phyloP scores from a whole-genome alignment of 1,139 yeast genomes.

The Torulaspora pretoriensis region DNA sequence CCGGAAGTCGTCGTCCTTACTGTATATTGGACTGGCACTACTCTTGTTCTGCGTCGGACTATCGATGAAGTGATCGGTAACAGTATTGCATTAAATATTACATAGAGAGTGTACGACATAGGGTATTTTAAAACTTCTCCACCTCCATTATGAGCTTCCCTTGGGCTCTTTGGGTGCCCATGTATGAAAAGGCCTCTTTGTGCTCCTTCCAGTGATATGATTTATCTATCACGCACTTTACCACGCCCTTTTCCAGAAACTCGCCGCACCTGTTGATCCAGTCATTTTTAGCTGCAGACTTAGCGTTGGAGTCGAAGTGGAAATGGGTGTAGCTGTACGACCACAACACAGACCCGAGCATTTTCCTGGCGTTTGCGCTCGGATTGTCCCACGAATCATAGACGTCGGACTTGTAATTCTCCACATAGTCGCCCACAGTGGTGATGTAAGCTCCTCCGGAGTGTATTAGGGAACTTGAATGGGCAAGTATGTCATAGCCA shows the following conservation, averaged over 20 bases:
- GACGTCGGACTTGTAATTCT: conserved; percentile 37
- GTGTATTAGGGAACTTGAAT: conserved; percentile 36
- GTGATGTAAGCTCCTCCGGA: conserved; percentile 48
- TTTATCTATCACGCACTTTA: conserved; percentile 49
- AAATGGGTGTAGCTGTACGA: conserved; percentile 38
- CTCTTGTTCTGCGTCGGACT: conserved; percentile 34
- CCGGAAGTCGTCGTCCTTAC: conserved; percentile 24
- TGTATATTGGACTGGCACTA: conserved; percentile 35
- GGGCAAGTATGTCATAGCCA: conserved; percentile 39
- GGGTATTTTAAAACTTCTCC: conserved; percentile 35
- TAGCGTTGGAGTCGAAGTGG: conserved; percentile 35
- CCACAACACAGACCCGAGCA: conserved; percentile 37
- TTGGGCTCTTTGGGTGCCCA: conserved; percentile 50
- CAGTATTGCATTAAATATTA: conserved; percentile 7
- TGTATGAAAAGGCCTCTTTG: conserved; percentile 48
- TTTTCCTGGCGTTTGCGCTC: conserved; percentile 39
- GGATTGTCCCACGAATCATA: conserved; percentile 39
- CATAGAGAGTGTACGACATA: conserved; percentile 7
- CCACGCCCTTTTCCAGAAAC: conserved; percentile 42
- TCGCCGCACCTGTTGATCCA: conserved; percentile 40
- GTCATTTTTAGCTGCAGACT: conserved; percentile 28
- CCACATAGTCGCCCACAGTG: conserved; percentile 51
- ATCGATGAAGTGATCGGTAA: conserved; percentile 22
- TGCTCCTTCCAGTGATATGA: conserved; percentile 51
- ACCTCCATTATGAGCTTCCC: conserved; percentile 58